Evolutionary conservation across 75 land plant species (phyloP).

Genomic region (Cunninghamia lanceolata): DNA sequence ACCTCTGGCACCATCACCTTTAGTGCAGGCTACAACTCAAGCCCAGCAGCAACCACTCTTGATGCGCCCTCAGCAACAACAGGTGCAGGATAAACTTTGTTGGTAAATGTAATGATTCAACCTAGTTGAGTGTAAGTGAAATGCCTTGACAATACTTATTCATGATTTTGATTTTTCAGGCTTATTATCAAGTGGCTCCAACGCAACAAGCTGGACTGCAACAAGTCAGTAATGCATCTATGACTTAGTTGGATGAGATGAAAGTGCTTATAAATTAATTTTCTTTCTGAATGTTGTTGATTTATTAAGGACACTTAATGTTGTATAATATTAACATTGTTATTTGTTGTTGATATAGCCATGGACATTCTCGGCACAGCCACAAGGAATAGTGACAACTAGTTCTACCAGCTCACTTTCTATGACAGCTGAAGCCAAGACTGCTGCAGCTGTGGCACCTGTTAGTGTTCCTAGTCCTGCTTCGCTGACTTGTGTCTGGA

Average conservation of each 20-base stretch:
- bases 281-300: background rate
- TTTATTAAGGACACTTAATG: background rate
- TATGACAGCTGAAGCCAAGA: conserved; percentile 13
- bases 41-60: background rate
- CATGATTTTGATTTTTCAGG: background rate
- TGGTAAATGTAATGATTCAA: background rate
- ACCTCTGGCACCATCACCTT: background rate
- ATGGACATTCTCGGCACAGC: conserved; percentile 8
- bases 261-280: background rate
- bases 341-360: background rate
- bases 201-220: conserved; percentile 4
- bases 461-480: conserved; percentile 18
- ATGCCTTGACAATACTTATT: background rate
- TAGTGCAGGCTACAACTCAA: background rate
- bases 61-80: conserved; percentile 29
- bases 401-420: conserved; percentile 13
- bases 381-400: conserved; percentile 25
- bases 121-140: background rate
- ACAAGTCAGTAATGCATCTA: conserved; percentile 1
- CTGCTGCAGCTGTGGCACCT: conserved; percentile 7
- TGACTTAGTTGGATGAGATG: background rate
- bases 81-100: background rate
- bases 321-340: background rate
- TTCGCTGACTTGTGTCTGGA: conserved; percentile 41
- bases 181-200: conserved; percentile 5